Conservation (phyloP, 176 grass and related monocot species). For the Carex pumila region DNA sequence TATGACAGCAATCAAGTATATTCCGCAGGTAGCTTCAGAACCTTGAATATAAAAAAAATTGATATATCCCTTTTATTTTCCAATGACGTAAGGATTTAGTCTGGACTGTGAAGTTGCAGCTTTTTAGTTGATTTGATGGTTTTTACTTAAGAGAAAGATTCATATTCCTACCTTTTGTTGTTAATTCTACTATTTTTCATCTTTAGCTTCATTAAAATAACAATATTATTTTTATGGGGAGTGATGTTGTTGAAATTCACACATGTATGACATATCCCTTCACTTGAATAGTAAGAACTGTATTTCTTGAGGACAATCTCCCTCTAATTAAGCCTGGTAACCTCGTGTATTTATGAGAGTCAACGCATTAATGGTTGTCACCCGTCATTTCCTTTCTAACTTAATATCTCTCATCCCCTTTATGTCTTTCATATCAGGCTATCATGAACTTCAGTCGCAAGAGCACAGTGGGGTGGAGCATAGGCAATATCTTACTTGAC, state of each 20-base stretch:
- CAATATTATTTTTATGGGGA: background rate
- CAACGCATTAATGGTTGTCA: background rate
- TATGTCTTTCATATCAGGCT: constrained; percentile 33
- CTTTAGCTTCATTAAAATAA: background rate
- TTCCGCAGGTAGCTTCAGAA: constrained; percentile 68
- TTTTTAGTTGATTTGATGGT: background rate
- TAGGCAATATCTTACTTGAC: constrained; percentile 96
- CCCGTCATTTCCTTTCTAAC: background rate
- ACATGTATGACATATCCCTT: background rate
- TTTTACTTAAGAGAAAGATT: background rate
- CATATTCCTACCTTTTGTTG: background rate
- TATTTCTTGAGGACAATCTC: background rate
- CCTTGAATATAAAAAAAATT: background rate
- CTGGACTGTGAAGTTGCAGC: background rate
- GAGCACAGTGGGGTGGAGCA: constrained; percentile 95
- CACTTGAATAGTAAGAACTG: background rate
- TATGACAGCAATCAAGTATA: constrained; percentile 98
- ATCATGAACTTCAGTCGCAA: constrained; percentile 83
- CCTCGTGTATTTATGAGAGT: background rate
- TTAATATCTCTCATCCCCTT: background rate
- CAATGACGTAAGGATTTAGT: background rate
- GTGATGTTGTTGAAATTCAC: background rate
- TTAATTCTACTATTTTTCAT: background rate
- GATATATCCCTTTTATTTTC: background rate
- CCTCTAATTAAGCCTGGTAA: background rate